Conservation (phyloP, 2,329 filamentous ascomycete genomes). For the Aspergillus candidus region DNA sequence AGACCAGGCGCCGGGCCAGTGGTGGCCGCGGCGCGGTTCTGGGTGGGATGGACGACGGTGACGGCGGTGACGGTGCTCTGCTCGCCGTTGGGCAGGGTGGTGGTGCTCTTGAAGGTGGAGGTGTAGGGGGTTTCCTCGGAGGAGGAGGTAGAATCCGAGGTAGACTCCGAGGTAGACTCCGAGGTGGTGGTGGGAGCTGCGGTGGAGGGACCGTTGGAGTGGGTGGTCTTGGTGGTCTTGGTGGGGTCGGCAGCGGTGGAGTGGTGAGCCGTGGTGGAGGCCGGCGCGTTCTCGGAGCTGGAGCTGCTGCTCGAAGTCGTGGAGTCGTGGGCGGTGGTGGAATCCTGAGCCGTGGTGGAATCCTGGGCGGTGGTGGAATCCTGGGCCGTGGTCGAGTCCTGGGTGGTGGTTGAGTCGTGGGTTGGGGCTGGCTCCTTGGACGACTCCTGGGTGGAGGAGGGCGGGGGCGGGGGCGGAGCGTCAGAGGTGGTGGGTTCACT, state of each 20-base stretch:
- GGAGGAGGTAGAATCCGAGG: constrained; percentile 15
- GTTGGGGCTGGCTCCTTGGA: background rate
- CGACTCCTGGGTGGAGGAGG: background rate
- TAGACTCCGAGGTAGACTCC: constrained; percentile 12
- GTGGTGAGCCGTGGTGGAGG: constrained; percentile 4
- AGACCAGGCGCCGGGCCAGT: constrained; percentile 30
- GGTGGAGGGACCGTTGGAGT: constrained; percentile 15
- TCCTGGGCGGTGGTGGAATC: background rate
- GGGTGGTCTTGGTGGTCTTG: constrained; percentile 11
- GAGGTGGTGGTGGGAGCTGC: constrained; percentile 14
- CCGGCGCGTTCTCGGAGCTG: constrained; percentile 5
- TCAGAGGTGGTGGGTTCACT: constrained; percentile 9
- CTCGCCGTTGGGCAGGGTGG: constrained; percentile 38
- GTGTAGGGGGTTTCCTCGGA: constrained; percentile 28
- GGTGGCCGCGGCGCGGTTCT: constrained; percentile 20
- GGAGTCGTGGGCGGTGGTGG: constrained; percentile 7
- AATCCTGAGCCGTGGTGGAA: background rate
- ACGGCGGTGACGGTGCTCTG: constrained; percentile 40
- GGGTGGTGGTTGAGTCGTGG: background rate
- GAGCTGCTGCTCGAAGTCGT: background rate
- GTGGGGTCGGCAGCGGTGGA: constrained; percentile 11
- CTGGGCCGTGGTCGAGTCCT: background rate
- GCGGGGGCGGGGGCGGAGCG: background rate
- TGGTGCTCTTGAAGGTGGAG: constrained; percentile 37
- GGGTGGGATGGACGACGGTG: constrained; percentile 38